phyloP scores from a whole-genome alignment of 352 stramenopile genomes.

The Blastocystis sp. region DNA sequence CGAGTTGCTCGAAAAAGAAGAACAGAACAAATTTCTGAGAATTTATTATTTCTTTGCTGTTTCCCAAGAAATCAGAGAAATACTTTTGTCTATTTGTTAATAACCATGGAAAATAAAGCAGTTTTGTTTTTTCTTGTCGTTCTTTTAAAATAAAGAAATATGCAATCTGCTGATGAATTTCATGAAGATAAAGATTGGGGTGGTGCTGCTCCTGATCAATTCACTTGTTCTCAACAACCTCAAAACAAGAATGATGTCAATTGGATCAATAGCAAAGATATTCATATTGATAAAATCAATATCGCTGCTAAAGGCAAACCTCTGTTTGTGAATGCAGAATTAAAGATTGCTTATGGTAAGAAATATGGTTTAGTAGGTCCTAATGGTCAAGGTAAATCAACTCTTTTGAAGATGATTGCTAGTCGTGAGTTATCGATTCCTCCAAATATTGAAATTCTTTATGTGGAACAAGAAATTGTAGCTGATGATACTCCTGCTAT shows the following conservation, averaged over 20 bases:
- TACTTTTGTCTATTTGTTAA: no score
- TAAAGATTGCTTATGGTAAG: constrained; percentile 83
- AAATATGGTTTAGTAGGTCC: constrained; percentile 92
- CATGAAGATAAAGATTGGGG: constrained; percentile 45
- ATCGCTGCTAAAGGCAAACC: constrained; percentile 95
- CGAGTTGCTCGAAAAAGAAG: no score
- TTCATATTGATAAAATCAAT: constrained; percentile 92
- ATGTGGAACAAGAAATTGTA: constrained; percentile 96
- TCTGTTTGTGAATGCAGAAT: constrained; percentile 87
- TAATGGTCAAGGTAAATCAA: constrained; percentile 90
- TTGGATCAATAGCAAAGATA: constrained; percentile 92
- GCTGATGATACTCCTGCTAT: constrained; percentile 88
- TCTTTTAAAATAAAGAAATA: no score
- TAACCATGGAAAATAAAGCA: no score
- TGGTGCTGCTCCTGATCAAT: constrained; percentile 61
- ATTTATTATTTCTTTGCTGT: no score
- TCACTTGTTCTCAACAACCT: constrained; percentile 83
- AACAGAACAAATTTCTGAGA: no score
- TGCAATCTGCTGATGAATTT: no score
- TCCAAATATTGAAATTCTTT: constrained; percentile 89
- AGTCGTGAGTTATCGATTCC: constrained; percentile 85
- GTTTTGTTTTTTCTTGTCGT: no score
- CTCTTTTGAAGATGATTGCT: constrained; percentile 98
- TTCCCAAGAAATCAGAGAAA: no score
- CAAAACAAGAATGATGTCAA: constrained; percentile 77